These are phyloP conservation scores for Leishmania amazonensis DNA, from an alignment of 208 protist species.

Conservation along the genomic window DNA sequence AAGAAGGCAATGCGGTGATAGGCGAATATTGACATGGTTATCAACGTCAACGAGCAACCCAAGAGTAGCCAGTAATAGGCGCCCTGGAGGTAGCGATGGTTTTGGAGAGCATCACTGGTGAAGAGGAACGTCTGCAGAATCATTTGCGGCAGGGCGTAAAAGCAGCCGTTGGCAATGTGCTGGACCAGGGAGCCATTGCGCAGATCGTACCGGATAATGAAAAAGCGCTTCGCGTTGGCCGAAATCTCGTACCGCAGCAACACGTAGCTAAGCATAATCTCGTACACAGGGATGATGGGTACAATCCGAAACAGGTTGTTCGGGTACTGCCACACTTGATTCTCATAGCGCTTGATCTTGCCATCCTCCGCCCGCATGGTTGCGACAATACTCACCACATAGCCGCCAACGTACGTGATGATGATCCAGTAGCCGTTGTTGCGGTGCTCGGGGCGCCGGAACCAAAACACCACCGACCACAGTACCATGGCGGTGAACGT, in stretches of 20 bases:
- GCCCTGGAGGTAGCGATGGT: neutral
- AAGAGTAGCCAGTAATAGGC: constrained; percentile 56
- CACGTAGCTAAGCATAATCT: constrained; percentile 68
- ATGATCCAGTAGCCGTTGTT: constrained; percentile 82
- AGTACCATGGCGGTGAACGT: constrained; percentile 47
- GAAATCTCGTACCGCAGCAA: constrained; percentile 65
- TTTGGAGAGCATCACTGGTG: neutral
- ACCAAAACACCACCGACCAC: constrained; percentile 70
- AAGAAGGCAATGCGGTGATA: constrained; percentile 56
- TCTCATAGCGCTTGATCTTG: constrained; percentile 69
- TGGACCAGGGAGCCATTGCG: constrained; percentile 66
- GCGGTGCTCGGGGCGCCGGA: constrained; percentile 19
- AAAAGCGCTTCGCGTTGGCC: constrained; percentile 51
- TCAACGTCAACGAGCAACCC: constrained; percentile 35
- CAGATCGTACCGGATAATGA: constrained; percentile 87
- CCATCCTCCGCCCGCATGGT: constrained; percentile 69
- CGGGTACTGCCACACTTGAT: constrained; percentile 69
- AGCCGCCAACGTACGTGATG: constrained; percentile 72
- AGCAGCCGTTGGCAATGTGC: constrained; percentile 61
- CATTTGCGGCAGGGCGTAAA: constrained; percentile 70
- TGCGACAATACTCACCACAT: constrained; percentile 64
- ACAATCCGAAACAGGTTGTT: constrained; percentile 71
- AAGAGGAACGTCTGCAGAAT: constrained; percentile 79
- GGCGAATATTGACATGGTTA: constrained; percentile 60
- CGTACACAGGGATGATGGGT: constrained; percentile 73